These are phyloP conservation scores for Erucastrum elatum DNA, from an alignment of 345 rosid genomes.

Conservation along the genomic window DNA sequence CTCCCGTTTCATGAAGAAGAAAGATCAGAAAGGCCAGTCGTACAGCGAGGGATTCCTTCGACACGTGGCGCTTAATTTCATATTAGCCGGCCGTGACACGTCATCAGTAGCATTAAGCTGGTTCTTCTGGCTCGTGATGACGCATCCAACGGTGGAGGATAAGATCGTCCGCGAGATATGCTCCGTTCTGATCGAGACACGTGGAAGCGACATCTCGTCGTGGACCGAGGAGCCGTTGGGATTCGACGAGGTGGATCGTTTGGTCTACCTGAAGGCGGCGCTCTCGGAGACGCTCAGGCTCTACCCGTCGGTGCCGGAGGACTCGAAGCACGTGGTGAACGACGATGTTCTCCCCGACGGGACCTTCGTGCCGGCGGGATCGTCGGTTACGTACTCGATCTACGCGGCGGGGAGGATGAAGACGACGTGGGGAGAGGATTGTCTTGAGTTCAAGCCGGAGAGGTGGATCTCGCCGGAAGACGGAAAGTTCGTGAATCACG, in stretches of 20 bases:
- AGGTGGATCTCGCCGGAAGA: constrained; percentile 82
- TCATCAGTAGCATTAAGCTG: constrained; percentile 88
- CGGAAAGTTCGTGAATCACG: constrained; percentile 50
- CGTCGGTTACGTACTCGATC: constrained; percentile 83
- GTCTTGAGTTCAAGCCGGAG: constrained; percentile 77
- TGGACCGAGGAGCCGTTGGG: constrained; percentile 77
- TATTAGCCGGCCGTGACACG: constrained; percentile 97
- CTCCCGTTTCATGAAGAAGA: constrained; percentile 86
- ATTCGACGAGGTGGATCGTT: constrained; percentile 73
- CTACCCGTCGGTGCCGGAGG: constrained; percentile 91
- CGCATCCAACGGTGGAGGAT: constrained; percentile 73
- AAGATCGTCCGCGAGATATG: constrained; percentile 68
- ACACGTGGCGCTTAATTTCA: constrained; percentile 89
- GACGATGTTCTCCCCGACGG: constrained; percentile 91
- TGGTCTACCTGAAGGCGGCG: constrained; percentile 85
- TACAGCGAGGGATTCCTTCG: constrained; percentile 70
- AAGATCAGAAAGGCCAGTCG: constrained; percentile 63
- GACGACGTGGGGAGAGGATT: constrained; percentile 87
- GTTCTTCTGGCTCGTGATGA: constrained; percentile 81
- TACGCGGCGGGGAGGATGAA: constrained; percentile 88
- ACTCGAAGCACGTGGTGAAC: constrained; percentile 79
- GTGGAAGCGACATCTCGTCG: constrained; percentile 53
- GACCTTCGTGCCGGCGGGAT: constrained; percentile 80
- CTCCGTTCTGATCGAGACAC: constrained; percentile 66
- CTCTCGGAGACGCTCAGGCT: constrained; percentile 88